Percentiles rank a stretch among this genome's conserved stretches.
Conservation (phyloP, 441 rosid species). For the Erodium texanum region DNA sequence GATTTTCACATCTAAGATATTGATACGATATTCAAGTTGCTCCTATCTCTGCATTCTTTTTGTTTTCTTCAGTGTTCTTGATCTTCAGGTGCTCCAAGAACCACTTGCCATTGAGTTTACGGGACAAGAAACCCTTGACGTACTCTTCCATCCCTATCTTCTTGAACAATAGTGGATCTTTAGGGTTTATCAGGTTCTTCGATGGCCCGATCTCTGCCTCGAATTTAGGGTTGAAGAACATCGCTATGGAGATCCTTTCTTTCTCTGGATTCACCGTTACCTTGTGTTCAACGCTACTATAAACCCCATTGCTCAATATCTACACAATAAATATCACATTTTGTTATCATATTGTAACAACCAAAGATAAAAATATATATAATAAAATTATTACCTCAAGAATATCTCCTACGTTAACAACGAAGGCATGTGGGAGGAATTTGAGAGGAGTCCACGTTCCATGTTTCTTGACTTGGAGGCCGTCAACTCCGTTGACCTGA, state of each 20-base stretch:
- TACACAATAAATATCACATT: too few relatives aligned
- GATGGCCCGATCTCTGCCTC: conserved; percentile 38
- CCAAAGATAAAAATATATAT: too few relatives aligned
- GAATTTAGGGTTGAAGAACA: conserved; percentile 26
- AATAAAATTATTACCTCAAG: conserved; percentile 30
- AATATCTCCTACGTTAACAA: conserved; percentile 34
- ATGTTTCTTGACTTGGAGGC: conserved; percentile 29
- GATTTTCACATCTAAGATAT: too few relatives aligned
- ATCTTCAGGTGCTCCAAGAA: conserved; percentile 28
- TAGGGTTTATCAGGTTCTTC: conserved; percentile 17
- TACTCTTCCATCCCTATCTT: conserved; percentile 25
- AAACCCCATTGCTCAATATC: conserved; percentile 33
- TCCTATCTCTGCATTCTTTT: not conserved
- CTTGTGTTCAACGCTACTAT: conserved; percentile 28
- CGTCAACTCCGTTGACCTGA: conserved; percentile 27
- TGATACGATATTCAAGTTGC: not conserved
- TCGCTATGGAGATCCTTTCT: conserved; percentile 28
- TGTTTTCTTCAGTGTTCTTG: not conserved
- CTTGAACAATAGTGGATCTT: conserved; percentile 28
- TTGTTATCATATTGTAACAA: too few relatives aligned
- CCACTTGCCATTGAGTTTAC: conserved; percentile 23
- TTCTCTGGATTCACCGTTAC: conserved; percentile 19
- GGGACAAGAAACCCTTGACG: conserved; percentile 21
- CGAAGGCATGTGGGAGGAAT: conserved; percentile 24
- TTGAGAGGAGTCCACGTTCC: conserved; percentile 25